A percentile compares a stretch with the other conserved stretches of the same genome.
Evolutionary conservation across 1,284 basidiomycete genomes (phyloP).

Genomic region (Marasmius sp.): DNA sequence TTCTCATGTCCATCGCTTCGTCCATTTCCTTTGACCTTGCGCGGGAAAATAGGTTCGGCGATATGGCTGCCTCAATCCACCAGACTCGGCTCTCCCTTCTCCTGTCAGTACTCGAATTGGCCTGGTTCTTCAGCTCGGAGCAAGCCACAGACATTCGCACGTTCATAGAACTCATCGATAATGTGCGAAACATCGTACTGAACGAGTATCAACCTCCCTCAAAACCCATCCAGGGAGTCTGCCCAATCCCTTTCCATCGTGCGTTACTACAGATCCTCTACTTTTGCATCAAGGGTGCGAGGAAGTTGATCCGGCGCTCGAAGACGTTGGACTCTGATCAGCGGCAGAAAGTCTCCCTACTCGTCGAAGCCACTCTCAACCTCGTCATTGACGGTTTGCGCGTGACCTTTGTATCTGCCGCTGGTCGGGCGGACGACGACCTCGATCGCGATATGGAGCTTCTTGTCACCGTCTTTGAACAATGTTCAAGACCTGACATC

Average conservation of each 20-base stretch:
- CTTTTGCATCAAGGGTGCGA: constrained; percentile 68
- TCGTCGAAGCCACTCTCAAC: constrained; percentile 63
- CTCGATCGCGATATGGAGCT: constrained; percentile 81
- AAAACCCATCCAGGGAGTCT: constrained; percentile 69
- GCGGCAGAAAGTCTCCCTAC: constrained; percentile 52
- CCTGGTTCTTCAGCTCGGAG: constrained; percentile 71
- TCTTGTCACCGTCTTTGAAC: constrained; percentile 79
- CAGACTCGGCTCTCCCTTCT: constrained; percentile 74
- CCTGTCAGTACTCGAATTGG: constrained; percentile 73
- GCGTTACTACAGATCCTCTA: constrained; percentile 80
- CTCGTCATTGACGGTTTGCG: constrained; percentile 72
- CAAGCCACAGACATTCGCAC: constrained; percentile 53
- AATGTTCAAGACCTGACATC: constrained; percentile 70
- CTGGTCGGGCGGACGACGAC: constrained; percentile 55
- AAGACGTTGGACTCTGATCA: constrained; percentile 61
- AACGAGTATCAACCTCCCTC: constrained; percentile 77
- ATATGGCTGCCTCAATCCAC: constrained; percentile 86
- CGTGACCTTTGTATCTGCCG: constrained; percentile 67
- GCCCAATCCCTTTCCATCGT: constrained; percentile 76
- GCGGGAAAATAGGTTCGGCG: constrained; percentile 70
- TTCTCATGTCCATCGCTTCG: constrained; percentile 59
- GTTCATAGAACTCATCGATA: constrained; percentile 63
- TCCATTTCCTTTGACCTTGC: constrained; percentile 69
- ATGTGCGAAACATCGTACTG: constrained; percentile 66
- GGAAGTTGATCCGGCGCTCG: constrained; percentile 45